A percentile compares a stretch with the other conserved stretches of the same genome.
phyloP scores from a whole-genome alignment of 1,284 basidiomycete species.

The Sanghuangporus sanghuang region DNA sequence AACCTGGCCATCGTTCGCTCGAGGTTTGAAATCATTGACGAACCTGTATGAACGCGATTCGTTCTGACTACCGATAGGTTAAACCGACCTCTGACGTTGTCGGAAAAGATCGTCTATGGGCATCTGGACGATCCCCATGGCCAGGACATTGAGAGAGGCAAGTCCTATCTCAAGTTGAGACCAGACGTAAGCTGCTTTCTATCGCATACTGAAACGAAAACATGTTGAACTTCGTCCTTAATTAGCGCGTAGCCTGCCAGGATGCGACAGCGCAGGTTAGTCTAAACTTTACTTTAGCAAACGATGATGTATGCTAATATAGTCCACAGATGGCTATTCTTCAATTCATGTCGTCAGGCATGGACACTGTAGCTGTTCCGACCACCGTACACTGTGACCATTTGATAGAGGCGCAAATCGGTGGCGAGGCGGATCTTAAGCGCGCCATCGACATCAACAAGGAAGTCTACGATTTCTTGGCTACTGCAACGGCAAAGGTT shows the following conservation, averaged over 20 bases:
- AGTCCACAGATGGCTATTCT: slow-evolving; percentile 89
- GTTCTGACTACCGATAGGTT: slow-evolving; percentile 47
- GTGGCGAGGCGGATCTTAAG: slow-evolving; percentile 89
- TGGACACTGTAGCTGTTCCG: slow-evolving; percentile 95
- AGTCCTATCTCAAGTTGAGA: slow-evolving; percentile 92
- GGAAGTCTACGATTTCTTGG: slow-evolving; percentile 99
- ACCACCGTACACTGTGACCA: slow-evolving; percentile 99
- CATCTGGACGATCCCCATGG: slow-evolving; percentile 93
- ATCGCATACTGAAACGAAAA: not conserved
- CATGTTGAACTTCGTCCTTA: slow-evolving; percentile 10
- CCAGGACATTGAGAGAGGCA: slow-evolving; percentile 85
- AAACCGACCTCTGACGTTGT: slow-evolving; percentile 89
- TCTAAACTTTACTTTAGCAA: slow-evolving; percentile 2
- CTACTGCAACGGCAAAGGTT: slow-evolving; percentile 92
- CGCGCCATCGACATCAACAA: slow-evolving; percentile 94
- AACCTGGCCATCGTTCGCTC: slow-evolving; percentile 84
- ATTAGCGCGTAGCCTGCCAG: slow-evolving; percentile 96
- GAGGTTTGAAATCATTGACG: slow-evolving; percentile 45
- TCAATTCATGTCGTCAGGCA: slow-evolving; percentile 99
- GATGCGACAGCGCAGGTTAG: slow-evolving; percentile 88
- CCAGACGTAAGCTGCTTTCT: slow-evolving; percentile 71
- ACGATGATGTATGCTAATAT: slow-evolving; percentile 26
- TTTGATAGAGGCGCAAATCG: slow-evolving; percentile 95
- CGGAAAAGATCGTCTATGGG: slow-evolving; percentile 98
- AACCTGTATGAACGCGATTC: slow-evolving; percentile 5